These are phyloP conservation scores for Dichomitus squalens DNA, from an alignment of 1,284 basidiomycete species.

Conservation along the genomic window DNA sequence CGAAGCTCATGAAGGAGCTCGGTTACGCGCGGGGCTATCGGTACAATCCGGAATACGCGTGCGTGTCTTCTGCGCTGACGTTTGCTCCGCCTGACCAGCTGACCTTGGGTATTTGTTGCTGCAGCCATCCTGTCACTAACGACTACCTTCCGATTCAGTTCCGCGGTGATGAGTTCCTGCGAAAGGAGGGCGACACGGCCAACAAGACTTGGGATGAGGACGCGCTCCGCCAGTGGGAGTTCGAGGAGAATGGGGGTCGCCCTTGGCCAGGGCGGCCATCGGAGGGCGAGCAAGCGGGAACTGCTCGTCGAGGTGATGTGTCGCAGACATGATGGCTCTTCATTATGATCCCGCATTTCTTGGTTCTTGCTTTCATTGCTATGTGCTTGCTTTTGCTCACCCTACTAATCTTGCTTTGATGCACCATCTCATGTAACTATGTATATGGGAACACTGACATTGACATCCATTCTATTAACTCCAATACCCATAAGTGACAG, in stretches of 20 bases:
- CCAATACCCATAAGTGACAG: constrained; percentile 4
- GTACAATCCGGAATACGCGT: constrained; percentile 82
- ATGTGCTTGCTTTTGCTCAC: too few species aligned
- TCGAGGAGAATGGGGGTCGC: constrained; percentile 57
- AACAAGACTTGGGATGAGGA: constrained; percentile 78
- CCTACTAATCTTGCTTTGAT: neutral
- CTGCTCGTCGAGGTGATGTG: neutral
- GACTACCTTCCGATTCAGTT: constrained; percentile 54
- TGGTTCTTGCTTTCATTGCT: constrained; percentile 9
- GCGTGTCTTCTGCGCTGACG: constrained; percentile 34
- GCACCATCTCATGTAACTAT: too few species aligned
- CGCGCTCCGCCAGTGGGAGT: constrained; percentile 75
- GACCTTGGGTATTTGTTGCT: too few species aligned
- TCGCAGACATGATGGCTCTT: neutral
- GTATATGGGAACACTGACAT: too few species aligned
- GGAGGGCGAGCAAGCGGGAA: neutral
- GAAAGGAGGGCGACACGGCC: constrained; percentile 49
- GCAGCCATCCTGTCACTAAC: constrained; percentile 75
- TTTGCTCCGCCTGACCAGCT: constrained; percentile 2
- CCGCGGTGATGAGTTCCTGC: constrained; percentile 51
- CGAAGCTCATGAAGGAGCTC: constrained; percentile 78
- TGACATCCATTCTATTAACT: too few species aligned
- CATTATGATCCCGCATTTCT: neutral
- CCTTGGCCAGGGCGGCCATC: constrained; percentile 62
- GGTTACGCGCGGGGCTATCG: constrained; percentile 75